A percentile compares a stretch with the other conserved stretches of the same genome.
phyloP scores from a whole-genome alignment of 805 yeast genomes.

The Candida sithepensis region DNA sequence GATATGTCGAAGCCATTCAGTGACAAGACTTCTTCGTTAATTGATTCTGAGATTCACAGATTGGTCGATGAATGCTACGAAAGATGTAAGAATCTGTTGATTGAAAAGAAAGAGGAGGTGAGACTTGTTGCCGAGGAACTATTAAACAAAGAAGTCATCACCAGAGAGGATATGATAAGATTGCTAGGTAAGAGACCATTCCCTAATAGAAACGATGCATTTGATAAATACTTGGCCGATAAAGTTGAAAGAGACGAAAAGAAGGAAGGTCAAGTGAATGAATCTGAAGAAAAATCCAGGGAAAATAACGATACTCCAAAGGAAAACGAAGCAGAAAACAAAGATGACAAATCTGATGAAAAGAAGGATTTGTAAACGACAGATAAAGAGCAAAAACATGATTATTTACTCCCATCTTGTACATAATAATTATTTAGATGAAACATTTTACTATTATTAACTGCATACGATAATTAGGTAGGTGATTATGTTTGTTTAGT shows the following conservation, averaged over 20 bases:
- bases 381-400: neutral
- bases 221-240: slow-evolving; percentile 74
- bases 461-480: neutral
- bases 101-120: slow-evolving; percentile 56
- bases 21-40: slow-evolving; percentile 63
- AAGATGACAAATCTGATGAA: neutral
- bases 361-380: neutral
- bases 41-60: slow-evolving; percentile 67
- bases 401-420: neutral
- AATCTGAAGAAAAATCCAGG: neutral
- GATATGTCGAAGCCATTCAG: slow-evolving; percentile 63
- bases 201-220: slow-evolving; percentile 79
- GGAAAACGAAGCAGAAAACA: neutral
- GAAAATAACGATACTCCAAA: neutral
- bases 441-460: neutral
- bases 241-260: slow-evolving; percentile 12
- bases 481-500: too few species aligned
- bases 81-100: slow-evolving; percentile 53
- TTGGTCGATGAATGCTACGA: slow-evolving; percentile 64
- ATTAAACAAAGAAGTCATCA: slow-evolving; percentile 68
- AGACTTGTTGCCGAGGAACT: slow-evolving; percentile 72
- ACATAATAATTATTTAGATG: neutral
- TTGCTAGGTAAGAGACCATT: slow-evolving; percentile 76
- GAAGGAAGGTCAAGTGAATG: neutral
- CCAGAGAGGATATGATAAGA: slow-evolving; percentile 76